Evolutionary conservation across 1,139 yeast species (phyloP).

Genomic region (Casaregolazyma suthepensis): DNA sequence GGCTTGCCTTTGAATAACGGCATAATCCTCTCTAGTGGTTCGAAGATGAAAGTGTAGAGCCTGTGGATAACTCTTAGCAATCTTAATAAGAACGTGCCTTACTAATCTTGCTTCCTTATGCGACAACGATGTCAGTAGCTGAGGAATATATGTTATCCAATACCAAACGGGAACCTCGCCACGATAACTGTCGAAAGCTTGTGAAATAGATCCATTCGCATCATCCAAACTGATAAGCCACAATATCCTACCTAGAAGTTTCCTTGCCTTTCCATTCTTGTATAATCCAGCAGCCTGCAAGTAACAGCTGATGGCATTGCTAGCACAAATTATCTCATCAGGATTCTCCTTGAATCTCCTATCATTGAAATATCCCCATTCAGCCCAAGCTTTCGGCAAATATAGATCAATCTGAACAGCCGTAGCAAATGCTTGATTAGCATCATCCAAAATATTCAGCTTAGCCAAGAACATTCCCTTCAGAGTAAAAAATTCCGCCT

Average conservation of each 20-base stretch:
- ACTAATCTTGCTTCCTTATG: conserved; percentile 88
- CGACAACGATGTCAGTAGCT: conserved; percentile 79
- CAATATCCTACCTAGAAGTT: conserved; percentile 77
- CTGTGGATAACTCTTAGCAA: conserved; percentile 96
- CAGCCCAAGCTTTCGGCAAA: conserved; percentile 98
- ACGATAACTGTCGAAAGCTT: conserved; percentile 84
- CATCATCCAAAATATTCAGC: conserved; percentile 84
- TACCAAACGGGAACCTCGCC: conserved; percentile 99
- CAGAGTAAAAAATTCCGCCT: conserved; percentile 93
- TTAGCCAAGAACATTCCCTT: conserved; percentile 97
- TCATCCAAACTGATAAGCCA: conserved; percentile 96
- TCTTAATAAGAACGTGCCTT: conserved; percentile 77
- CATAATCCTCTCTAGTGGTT: conserved; percentile 90
- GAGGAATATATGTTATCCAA: conserved; percentile 97
- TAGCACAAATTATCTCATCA: conserved; percentile 76
- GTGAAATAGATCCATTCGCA: conserved; percentile 68
- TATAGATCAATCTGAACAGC: conserved; percentile 94
- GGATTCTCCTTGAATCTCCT: conserved; percentile 81
- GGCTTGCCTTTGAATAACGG: conserved; percentile 78
- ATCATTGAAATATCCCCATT: conserved; percentile 97
- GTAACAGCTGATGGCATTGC: conserved; percentile 92
- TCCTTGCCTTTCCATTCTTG: conserved; percentile 87
- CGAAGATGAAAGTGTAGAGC: conserved; percentile 93
- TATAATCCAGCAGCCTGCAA: conserved; percentile 95
- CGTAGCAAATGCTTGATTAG: conserved; percentile 95